Evolutionary conservation across 345 rosid species (phyloP).

Genomic region (Syzygium grande): DNA sequence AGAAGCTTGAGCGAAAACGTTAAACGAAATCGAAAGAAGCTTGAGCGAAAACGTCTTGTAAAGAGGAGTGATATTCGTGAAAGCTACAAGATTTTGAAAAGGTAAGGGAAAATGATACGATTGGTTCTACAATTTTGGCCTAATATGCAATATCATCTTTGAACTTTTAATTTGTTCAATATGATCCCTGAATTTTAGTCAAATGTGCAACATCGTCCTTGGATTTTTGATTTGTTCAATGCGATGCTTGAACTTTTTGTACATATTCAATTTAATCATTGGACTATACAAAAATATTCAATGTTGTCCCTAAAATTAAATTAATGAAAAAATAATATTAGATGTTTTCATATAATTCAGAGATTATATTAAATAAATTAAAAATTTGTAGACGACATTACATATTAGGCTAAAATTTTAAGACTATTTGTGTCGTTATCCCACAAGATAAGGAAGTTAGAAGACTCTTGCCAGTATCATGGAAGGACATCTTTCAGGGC

Average conservation of each 20-base stretch:
- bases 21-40: background rate
- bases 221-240: too few relatives aligned
- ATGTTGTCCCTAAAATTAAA: background rate
- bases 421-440: too few relatives aligned
- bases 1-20: background rate
- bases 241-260: too few relatives aligned
- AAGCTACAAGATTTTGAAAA: background rate
- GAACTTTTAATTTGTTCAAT: too few relatives aligned
- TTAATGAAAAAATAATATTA: rapidly evolving
- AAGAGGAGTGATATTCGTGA: background rate
- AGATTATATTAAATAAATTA: background rate
- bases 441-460: too few relatives aligned
- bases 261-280: too few relatives aligned
- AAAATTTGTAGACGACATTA: background rate
- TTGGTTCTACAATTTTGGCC: too few relatives aligned
- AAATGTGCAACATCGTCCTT: too few relatives aligned
- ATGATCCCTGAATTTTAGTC: too few relatives aligned
- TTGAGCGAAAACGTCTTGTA: background rate
- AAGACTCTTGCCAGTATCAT: too few relatives aligned
- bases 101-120: background rate
- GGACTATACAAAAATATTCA: background rate
- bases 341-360: background rate
- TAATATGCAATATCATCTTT: too few relatives aligned
- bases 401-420: too few relatives aligned
- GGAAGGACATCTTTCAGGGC: background rate